A percentile compares a stretch with the other conserved stretches of the same genome.
Evolutionary conservation across 1,284 basidiomycete genomes (phyloP).

Genomic region (Rhodotorula sp.): DNA sequence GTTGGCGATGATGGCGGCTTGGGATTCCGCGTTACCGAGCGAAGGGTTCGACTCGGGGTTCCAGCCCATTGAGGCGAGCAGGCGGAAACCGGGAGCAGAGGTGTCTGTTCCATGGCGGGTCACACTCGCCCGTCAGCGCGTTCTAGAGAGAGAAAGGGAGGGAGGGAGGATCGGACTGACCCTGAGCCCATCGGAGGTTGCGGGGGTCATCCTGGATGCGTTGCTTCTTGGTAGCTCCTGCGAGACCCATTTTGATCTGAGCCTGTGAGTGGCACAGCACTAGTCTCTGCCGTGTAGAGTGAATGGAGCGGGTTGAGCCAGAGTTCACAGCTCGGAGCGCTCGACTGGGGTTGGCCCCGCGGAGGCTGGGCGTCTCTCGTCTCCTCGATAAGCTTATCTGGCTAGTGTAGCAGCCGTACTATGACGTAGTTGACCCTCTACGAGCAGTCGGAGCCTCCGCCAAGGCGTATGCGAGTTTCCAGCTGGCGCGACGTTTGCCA

Average conservation of each 20-base stretch:
- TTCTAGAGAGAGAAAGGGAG: neutral
- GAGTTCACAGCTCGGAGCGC: neutral
- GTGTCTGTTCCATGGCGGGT: conserved; percentile 21
- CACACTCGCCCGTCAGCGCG: neutral
- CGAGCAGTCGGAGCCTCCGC: too few species aligned
- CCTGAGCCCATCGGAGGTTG: conserved; percentile 43
- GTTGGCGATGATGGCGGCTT: conserved; percentile 30
- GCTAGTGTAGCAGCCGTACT: too few species aligned
- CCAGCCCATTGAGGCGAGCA: conserved; percentile 45
- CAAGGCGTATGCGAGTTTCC: too few species aligned
- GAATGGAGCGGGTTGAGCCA: neutral
- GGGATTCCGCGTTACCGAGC: conserved; percentile 32
- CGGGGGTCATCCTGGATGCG: conserved; percentile 43
- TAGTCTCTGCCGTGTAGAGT: neutral
- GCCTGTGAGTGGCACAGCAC: too few species aligned
- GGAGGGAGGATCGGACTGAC: neutral
- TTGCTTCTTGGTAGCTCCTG: conserved; percentile 36
- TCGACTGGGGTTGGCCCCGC: neutral
- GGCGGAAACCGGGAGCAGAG: conserved; percentile 40
- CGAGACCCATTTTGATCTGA: conserved; percentile 27
- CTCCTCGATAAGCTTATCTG: neutral
- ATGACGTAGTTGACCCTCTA: too few species aligned
- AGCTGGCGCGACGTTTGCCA: too few species aligned
- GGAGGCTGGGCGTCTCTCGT: neutral
- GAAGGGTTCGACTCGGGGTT: conserved; percentile 32